Percentiles rank a stretch among this genome's conserved stretches.
These are phyloP conservation scores for Dioscorea alata DNA, from an alignment of 106 monocot genomes.

Conservation along the genomic window DNA sequence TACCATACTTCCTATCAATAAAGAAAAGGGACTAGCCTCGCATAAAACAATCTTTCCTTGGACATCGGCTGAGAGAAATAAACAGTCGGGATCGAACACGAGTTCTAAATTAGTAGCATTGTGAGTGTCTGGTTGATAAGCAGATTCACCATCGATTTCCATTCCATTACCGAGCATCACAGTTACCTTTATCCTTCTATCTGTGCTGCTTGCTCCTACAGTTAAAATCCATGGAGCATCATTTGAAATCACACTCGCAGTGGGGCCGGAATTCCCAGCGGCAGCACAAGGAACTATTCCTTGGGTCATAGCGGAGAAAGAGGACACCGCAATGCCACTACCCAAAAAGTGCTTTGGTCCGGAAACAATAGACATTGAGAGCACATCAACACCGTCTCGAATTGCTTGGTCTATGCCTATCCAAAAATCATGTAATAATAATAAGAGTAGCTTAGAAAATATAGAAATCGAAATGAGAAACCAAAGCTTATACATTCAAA, in stretches of 20 bases:
- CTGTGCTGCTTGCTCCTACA: slow-evolving; percentile 14
- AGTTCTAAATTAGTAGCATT: background rate
- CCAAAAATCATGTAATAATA: too few relatives aligned
- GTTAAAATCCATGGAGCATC: slow-evolving; percentile 15
- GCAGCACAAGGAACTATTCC: background rate
- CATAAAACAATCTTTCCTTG: slow-evolving; percentile 8
- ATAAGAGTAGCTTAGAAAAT: too few relatives aligned
- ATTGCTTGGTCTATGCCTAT: background rate
- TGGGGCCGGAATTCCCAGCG: background rate
- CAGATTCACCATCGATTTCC: slow-evolving; percentile 11
- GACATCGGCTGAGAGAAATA: background rate
- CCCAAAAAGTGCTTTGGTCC: background rate
- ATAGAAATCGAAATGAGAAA: too few relatives aligned
- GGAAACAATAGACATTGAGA: background rate
- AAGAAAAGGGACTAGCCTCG: too few relatives aligned
- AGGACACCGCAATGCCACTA: background rate
- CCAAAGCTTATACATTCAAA: too few relatives aligned
- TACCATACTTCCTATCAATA: background rate
- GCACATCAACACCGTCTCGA: background rate
- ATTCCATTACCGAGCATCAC: slow-evolving; percentile 16
- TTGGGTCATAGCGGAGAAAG: background rate
- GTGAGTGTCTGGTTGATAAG: background rate
- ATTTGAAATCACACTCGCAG: background rate
- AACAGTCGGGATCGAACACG: background rate
- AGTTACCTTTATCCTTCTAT: slow-evolving; percentile 2